A percentile compares a stretch with the other conserved stretches of the same genome.
These are phyloP conservation scores for Neocatenulostroma microsporum DNA, from an alignment of 2,329 filamentous ascomycete genomes.

Conservation along the genomic window DNA sequence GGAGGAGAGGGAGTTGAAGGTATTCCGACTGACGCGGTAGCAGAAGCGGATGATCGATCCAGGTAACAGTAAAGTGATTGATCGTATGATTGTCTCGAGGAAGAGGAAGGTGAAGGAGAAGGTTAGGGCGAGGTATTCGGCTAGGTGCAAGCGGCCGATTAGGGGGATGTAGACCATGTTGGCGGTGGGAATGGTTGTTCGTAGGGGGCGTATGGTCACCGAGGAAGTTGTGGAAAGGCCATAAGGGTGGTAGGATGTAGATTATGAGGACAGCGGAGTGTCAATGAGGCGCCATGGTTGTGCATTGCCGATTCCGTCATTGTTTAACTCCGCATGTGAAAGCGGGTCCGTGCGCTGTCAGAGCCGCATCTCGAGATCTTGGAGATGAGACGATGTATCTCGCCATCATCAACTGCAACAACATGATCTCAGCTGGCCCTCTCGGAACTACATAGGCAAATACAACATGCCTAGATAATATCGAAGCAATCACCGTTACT, in stretches of 20 bases:
- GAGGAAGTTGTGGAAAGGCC: no score
- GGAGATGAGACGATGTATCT: neutral
- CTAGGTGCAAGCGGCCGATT: constrained; percentile 51
- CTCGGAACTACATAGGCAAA: neutral
- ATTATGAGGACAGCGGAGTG: no score
- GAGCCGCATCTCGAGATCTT: neutral
- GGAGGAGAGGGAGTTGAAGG: constrained; percentile 74
- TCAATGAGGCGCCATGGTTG: neutral
- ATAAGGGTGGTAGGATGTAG: no score
- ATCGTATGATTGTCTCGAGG: constrained; percentile 72
- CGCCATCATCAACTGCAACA: neutral
- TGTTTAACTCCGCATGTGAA: constrained; percentile 1
- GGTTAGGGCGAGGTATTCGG: constrained; percentile 80
- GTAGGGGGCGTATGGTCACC: no score
- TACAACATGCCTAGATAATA: neutral
- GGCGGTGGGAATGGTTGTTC: no score
- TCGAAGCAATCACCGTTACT: neutral
- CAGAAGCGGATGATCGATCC: constrained; percentile 71
- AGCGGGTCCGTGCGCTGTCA: neutral
- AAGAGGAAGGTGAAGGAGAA: constrained; percentile 75
- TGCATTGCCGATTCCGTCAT: constrained; percentile 2
- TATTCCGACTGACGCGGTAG: constrained; percentile 69
- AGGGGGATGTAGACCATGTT: constrained; percentile 54
- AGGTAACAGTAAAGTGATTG: constrained; percentile 81
- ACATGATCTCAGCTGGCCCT: neutral